phyloP scores from a whole-genome alignment of 495 filamentous ascomycete genomes.

The Durotheca rogersii region DNA sequence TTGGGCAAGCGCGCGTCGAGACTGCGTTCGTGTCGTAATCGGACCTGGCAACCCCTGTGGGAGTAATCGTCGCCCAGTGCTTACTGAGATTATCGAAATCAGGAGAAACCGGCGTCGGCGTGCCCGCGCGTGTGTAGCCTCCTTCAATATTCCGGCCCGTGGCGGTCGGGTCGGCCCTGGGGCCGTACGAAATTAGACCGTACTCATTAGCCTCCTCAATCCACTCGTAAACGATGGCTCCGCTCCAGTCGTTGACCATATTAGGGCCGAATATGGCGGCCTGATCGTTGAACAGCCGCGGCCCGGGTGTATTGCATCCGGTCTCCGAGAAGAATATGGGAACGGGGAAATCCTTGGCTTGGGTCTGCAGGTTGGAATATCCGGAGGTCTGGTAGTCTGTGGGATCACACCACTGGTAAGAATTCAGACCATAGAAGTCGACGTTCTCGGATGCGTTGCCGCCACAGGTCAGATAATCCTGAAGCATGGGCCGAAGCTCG shows the following conservation, averaged over 20 bases:
- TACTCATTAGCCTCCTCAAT: conserved; percentile 84
- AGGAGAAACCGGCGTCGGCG: conserved; percentile 69
- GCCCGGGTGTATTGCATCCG: conserved; percentile 66
- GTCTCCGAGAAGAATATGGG: conserved; percentile 88
- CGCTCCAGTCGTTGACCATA: conserved; percentile 77
- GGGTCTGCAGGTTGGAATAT: conserved; percentile 63
- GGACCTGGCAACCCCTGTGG: conserved; percentile 63
- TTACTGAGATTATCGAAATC: conserved; percentile 77
- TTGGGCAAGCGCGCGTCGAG: conserved; percentile 68
- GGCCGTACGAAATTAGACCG: conserved; percentile 78
- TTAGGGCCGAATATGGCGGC: conserved; percentile 68
- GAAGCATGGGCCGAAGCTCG: conserved; percentile 76
- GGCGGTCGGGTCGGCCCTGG: conserved; percentile 46
- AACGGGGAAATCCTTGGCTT: conserved; percentile 56
- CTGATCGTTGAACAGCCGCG: conserved; percentile 76
- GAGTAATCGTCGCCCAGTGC: conserved; percentile 72
- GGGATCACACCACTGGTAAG: conserved; percentile 86
- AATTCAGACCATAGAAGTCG: conserved; percentile 84
- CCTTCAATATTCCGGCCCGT: conserved; percentile 56
- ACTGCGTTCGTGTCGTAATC: conserved; percentile 60
- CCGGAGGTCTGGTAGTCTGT: conserved; percentile 64
- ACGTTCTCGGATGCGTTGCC: conserved; percentile 65
- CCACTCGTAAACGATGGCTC: conserved; percentile 88
- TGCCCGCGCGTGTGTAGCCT: conserved; percentile 69
- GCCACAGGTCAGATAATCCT: conserved; percentile 84